Evolutionary conservation across 176 grass and related monocot species (phyloP), one percentile per base, ranked within the genome.

Genomic region (Panicum miliaceum): DNA sequence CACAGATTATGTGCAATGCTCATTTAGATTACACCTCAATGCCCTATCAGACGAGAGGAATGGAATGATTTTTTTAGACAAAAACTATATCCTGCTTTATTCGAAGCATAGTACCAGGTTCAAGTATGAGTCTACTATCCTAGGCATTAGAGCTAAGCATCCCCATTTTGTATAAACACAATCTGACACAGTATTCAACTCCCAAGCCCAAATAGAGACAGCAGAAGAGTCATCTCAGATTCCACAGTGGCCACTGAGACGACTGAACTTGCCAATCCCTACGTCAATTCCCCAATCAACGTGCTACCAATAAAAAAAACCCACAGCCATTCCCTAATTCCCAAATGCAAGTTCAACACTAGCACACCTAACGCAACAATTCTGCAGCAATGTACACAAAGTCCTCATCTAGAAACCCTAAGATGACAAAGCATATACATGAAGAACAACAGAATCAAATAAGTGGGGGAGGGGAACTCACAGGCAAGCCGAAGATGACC

Each of bases 401-500:
- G 7, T 8, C 7, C 41, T 22, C 2, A 23, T 26, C 29, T 50
- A 42, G 16, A 25, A 6, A 64, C 4, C 54, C 10, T 7, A 75
- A 11, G 51, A 52, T 22, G 12, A 1, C 15, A 29, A 47, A 53
- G 23, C 15, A 75, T 6, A 35, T n/a, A 59, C 64, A 63, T 6
- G 64, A 73, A 19, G 23, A 74, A 4, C 16, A 74, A 5, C 56
- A 32, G 42, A n/a, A 82, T 4, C 36, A 43, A 75, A 48, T 16
- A 42, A 48, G 10, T 80, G 27, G 1, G 48, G 23, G 25, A 42
- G 8, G n/a, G 14, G 47, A 81, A 79, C 91, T 94, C 78, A 99
- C 93, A 16, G 96, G 96, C 84, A 99, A 68, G 12, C 96, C 96
- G 59, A 99, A 99, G 83, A 99, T 87, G 70, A 99, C 88, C 62